Evolutionary conservation across 2,329 filamentous ascomycete species (phyloP), one percentile per base, ranked within the genome.

Genomic region (Verticillium tricorpus): DNA sequence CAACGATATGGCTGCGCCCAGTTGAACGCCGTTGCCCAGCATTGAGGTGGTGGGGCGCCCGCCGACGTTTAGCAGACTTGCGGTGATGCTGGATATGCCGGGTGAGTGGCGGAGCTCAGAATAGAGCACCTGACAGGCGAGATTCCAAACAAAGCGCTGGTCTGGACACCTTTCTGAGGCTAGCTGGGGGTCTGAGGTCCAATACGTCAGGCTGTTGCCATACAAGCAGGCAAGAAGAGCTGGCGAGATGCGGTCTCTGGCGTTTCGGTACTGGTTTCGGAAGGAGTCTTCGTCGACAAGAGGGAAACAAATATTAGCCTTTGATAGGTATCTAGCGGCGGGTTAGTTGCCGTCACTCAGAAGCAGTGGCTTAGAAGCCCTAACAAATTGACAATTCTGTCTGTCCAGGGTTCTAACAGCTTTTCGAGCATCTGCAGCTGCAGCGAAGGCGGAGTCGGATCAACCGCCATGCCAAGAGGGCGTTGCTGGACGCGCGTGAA

Each of bases 11-110:
- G 82, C 80, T 0, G 78, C 76, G 0, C 82, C 83, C 1, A 85
- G 71, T 40, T 80, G 74, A 0, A 81, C 76, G 1, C 79, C 80
- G 64, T 87, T 86, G 0, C 85, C 84, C 6, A 85, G 82, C 68
- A 87, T 81, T 1, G 83, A 84, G 7, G 84, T 85, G 7, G 83
- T 83, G 1, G 86, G 86, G 2, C 86, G 77, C 1, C 86, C 86
- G 1, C 81, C 82, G 2, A 88, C 73, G 66, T 89, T 86, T 11
- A 89, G 76, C 9, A 88, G 70, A 5, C 84, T 80, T 2, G 85
- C 81, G 25, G 82, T 78, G 28, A 89, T 79, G 0, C 84, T 85
- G 1, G 85, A 84, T 54, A 88, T 74, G 1, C 85, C 83, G 0
- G 85, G 85, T 0, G 82, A 82, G 1, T 84, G 78, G 58, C 85